A percentile compares a stretch with the other conserved stretches of the same genome.
phyloP scores from a whole-genome alignment of 2,329 filamentous ascomycete genomes.

The Dothistroma septosporum region DNA sequence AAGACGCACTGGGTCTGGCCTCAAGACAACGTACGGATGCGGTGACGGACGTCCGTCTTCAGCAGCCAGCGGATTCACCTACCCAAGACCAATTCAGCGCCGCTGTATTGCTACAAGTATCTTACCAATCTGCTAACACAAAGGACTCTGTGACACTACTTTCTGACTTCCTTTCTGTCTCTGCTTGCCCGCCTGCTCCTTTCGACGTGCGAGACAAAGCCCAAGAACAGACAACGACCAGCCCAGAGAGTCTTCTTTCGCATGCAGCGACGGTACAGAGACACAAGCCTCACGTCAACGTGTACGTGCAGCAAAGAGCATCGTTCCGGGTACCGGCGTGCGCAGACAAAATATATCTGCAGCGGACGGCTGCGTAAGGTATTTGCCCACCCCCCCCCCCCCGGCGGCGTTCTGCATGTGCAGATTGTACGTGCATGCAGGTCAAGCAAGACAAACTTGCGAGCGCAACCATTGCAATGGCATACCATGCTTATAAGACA shows the following conservation, averaged over 20 bases:
- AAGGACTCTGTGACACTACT: conserved; percentile 34
- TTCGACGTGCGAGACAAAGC: conserved; percentile 33
- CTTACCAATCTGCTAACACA: conserved; percentile 29
- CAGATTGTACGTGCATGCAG: conserved; percentile 25
- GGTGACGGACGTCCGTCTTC: conserved; percentile 31
- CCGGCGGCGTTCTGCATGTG: conserved; percentile 14
- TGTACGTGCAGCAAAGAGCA: conserved; percentile 26
- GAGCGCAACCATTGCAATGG: conserved; percentile 25
- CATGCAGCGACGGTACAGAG: conserved; percentile 18
- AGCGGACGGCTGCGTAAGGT: conserved; percentile 33
- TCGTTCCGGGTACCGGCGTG: conserved; percentile 16
- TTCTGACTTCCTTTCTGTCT: conserved; percentile 29
- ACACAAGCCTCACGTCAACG: conserved; percentile 24
- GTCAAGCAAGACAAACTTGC: conserved; percentile 31
- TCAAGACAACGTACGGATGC: conserved; percentile 33
- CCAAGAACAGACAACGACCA: conserved; percentile 25
- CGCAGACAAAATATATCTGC: conserved; percentile 29
- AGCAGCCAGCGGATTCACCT: conserved; percentile 17
- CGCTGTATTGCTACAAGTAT: conserved; percentile 32
- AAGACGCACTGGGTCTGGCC: conserved; percentile 30
- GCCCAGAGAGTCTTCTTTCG: conserved; percentile 21
- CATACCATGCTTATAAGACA: conserved; percentile 34
- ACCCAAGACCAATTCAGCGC: conserved; percentile 17
- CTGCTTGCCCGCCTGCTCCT: conserved; percentile 26
- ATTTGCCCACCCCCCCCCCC: conserved; percentile 23